phyloP scores from a whole-genome alignment of 2,329 filamentous ascomycete genomes.

The Botrytis paeoniae region DNA sequence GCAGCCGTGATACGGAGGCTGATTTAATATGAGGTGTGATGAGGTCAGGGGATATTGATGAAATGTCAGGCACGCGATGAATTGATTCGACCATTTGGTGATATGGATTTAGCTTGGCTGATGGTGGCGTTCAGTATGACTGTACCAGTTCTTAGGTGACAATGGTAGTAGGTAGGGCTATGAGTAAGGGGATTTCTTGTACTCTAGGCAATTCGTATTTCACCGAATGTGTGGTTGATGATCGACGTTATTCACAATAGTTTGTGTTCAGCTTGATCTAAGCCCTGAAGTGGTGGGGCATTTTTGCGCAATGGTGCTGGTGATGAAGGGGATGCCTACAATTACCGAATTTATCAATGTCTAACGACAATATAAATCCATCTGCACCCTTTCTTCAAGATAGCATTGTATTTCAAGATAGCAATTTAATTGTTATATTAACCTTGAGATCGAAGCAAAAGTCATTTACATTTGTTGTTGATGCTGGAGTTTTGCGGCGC shows the following conservation, averaged over 20 bases:
- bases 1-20: neutral
- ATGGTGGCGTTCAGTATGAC: neutral
- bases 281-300: neutral
- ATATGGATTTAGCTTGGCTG: neutral
- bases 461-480: neutral
- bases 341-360: neutral
- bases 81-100: conserved; percentile 7
- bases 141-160: neutral
- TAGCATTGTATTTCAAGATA: neutral
- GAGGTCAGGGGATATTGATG: conserved; percentile 7
- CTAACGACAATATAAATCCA: neutral
- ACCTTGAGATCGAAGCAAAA: neutral
- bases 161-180: neutral
- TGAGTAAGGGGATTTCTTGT: neutral
- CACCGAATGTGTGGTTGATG: neutral
- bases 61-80: conserved; percentile 11
- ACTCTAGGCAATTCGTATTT: neutral
- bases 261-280: neutral
- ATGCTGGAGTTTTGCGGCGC: neutral
- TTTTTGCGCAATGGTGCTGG: neutral
- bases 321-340: neutral
- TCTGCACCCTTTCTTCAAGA: neutral
- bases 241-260: neutral
- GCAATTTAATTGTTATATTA: neutral
- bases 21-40: conserved; percentile 5